Evolutionary conservation across 352 stramenopile genomes (phyloP), one percentile per base, ranked within the genome.

Genomic region (Pythium chondricola): DNA sequence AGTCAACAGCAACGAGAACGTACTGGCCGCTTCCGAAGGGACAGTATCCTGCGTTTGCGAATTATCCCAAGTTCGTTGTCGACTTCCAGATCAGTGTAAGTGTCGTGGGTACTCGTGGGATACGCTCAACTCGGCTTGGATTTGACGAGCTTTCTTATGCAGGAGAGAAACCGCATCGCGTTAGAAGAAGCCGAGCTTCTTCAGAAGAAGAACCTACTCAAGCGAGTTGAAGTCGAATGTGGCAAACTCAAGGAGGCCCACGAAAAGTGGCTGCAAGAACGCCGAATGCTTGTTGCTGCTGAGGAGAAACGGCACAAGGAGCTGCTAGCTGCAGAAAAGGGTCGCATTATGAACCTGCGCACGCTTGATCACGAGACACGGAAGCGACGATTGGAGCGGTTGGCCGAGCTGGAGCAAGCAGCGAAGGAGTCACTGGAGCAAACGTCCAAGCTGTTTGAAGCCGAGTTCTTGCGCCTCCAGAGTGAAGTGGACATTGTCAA

Each of bases 21-120:
- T 65, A 74, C 22, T 89, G 82, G 75, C 82, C 85, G 42, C 45
- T 91, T 17, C 62, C 74, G 11, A 73, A 67, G 35, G 74, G 69
- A 11, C 74, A 89, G 42, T 95, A 94, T 40, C 85, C 85, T 22
- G 72, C 79, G 2, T 94, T 94, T 43, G 61, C 62, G 3, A 83
- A 74, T 24, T 93, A 93, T 42, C 79, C 85, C 18, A 73, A 65
- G 26, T 87, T 91, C 43, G 63, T 90, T 36, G 77, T 93, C 25
- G 81, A 95, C 45, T 92, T 80, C 43, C 80, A 93, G 55, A 88
- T 91, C 18, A 74, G 68, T 39, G 84, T 90, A 84, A 50, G 76
- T 47, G 18, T n/a, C n/a, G n/a, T n/a, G n/a, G n/a, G n/a, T n/a
- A n/a, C n/a, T n/a, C n/a, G n/a, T n/a, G n/a, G n/a, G n/a, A n/a